phyloP scores from a whole-genome alignment of 805 yeast genomes.

The Metschnikowia amazonensis region DNA sequence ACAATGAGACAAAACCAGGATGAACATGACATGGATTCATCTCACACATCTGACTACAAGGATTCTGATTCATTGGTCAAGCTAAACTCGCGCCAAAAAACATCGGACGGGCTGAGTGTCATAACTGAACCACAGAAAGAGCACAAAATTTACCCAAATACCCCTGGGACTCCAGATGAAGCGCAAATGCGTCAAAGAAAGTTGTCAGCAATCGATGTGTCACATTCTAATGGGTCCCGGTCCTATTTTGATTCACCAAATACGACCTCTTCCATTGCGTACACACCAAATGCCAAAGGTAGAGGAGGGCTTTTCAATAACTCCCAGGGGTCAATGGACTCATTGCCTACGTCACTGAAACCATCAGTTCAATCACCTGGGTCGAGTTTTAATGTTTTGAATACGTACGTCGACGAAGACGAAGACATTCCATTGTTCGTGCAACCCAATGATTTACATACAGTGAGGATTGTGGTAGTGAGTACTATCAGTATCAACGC shows the following conservation, averaged over 20 bases:
- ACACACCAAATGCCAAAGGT: slow-evolving; percentile 2
- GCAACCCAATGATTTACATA: slow-evolving; percentile 55
- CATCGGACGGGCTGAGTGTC: not conserved
- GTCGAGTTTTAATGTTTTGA: slow-evolving; percentile 17
- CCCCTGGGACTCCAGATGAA: slow-evolving; percentile 1
- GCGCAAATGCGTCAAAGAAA: not conserved
- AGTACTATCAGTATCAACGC: slow-evolving; percentile 41
- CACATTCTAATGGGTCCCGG: slow-evolving; percentile 1
- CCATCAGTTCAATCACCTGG: slow-evolving; percentile 6
- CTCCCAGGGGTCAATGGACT: slow-evolving; percentile 2
- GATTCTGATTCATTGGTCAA: not conserved
- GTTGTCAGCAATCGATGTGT: not conserved
- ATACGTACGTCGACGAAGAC: slow-evolving; percentile 24
- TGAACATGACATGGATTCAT: not conserved
- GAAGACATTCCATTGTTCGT: slow-evolving; percentile 50
- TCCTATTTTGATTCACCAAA: slow-evolving; percentile 4
- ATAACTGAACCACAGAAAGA: not conserved
- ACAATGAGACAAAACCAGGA: slow-evolving; percentile 13
- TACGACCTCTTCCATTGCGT: slow-evolving; percentile 1
- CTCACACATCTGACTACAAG: not conserved
- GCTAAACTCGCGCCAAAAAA: not conserved
- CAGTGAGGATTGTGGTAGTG: slow-evolving; percentile 45
- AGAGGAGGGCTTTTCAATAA: not conserved
- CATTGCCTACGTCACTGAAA: not conserved
- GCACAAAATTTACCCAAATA: not conserved